These are phyloP conservation scores for Yamadazyma olivae DNA, from an alignment of 805 yeast species.

Conservation along the genomic window DNA sequence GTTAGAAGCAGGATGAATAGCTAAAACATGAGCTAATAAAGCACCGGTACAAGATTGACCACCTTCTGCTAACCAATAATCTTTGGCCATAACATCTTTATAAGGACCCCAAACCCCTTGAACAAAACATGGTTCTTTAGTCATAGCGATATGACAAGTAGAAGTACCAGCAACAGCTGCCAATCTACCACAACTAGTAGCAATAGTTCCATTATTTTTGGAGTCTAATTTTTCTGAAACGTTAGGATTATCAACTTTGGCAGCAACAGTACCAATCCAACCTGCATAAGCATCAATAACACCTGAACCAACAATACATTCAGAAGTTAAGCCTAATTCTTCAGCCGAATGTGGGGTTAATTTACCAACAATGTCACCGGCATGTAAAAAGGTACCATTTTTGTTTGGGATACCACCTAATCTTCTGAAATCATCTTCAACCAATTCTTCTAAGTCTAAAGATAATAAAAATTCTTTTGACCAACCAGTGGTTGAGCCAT, in stretches of 20 bases:
- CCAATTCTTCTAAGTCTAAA: constrained; percentile 74
- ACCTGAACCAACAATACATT: constrained; percentile 88
- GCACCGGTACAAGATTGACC: constrained; percentile 99
- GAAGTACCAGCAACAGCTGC: constrained; percentile 99
- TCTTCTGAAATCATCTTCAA: constrained; percentile 68
- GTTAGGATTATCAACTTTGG: constrained; percentile 66
- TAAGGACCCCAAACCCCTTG: constrained; percentile 99
- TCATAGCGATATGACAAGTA: constrained; percentile 90
- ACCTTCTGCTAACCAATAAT: constrained; percentile 95
- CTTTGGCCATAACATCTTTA: constrained; percentile 86
- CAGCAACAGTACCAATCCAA: constrained; percentile 98
- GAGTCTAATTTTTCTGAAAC: constrained; percentile 46
- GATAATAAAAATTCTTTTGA: constrained; percentile 67
- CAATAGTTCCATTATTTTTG: constrained; percentile 40
- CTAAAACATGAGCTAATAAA: constrained; percentile 78
- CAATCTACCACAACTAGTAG: constrained; percentile 72
- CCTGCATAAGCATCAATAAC: constrained; percentile 99
- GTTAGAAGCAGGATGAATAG: constrained; percentile 84
- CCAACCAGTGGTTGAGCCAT: constrained; percentile 87
- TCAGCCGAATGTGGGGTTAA: constrained; percentile 65
- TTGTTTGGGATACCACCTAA: constrained; percentile 81
- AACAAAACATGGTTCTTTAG: constrained; percentile 81
- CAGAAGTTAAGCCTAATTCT: constrained; percentile 77
- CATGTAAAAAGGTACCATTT: constrained; percentile 72
- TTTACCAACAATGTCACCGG: constrained; percentile 87